Evolutionary conservation across 345 rosid genomes (phyloP).

Genomic region (Euphorbia lathyris): DNA sequence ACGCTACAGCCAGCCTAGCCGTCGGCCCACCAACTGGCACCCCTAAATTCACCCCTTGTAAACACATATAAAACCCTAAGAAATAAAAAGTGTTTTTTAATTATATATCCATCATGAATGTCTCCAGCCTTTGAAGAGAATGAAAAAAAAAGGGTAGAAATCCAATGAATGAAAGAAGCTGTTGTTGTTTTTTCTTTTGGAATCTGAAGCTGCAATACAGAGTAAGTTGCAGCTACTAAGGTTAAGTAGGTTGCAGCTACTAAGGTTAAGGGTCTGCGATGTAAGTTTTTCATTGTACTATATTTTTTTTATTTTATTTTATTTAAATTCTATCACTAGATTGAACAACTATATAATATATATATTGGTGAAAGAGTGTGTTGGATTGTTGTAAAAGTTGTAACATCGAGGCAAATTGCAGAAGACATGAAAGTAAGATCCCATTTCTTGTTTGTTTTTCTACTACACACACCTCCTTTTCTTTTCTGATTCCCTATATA

Average conservation of each 20-base stretch:
- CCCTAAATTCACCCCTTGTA: no score
- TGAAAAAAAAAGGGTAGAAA: constrained; percentile 9
- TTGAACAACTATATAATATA: no score
- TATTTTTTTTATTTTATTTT: no score
- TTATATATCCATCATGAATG: neutral
- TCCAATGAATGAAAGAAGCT: constrained; percentile 9
- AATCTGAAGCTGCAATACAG: neutral
- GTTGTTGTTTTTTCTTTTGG: neutral
- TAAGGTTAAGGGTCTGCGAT: constrained; percentile 5
- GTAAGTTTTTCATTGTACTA: no score
- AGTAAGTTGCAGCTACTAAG: neutral
- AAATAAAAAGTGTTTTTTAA: neutral
- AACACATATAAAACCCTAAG: neutral
- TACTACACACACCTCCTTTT: neutral
- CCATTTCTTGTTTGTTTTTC: constrained; percentile 18
- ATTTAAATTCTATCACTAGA: no score
- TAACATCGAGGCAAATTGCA: constrained; percentile 13
- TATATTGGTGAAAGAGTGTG: neutral
- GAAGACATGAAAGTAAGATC: constrained; percentile 14
- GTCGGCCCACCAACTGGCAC: no score
- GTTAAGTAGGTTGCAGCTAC: neutral
- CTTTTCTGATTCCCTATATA: constrained; percentile 18
- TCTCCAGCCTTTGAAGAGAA: neutral
- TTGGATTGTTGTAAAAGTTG: neutral
- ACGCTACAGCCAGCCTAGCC: no score